A percentile compares a stretch with the other conserved stretches of the same genome.
These are phyloP conservation scores for Colletotrichum musicola DNA, from an alignment of 2,329 filamentous ascomycete species.

Conservation along the genomic window DNA sequence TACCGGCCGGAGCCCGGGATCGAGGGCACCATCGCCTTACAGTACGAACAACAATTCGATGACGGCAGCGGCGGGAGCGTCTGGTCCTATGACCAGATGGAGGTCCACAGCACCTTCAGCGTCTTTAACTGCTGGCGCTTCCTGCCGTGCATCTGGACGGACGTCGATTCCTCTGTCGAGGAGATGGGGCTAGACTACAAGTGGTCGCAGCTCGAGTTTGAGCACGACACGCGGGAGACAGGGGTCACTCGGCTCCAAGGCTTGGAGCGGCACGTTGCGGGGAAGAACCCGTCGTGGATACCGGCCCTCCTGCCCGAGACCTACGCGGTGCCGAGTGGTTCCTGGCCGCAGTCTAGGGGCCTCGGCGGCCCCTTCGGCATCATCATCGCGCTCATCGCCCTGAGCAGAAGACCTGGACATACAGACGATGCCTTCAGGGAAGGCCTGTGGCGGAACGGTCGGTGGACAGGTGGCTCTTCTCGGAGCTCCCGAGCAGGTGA, in stretches of 20 bases:
- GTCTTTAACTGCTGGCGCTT: slow-evolving; percentile 40
- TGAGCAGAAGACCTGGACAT: slow-evolving; percentile 8
- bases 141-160: slow-evolving; percentile 21
- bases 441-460: slow-evolving; percentile 29
- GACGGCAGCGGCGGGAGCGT: neutral
- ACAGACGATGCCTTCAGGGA: slow-evolving; percentile 26
- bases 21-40: neutral
- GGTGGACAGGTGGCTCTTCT: slow-evolving; percentile 4
- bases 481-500: slow-evolving; percentile 10
- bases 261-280: slow-evolving; percentile 46
- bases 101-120: slow-evolving; percentile 13
- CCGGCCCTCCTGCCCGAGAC: slow-evolving; percentile 50
- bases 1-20: slow-evolving; percentile 24
- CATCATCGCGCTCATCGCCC: slow-evolving; percentile 56
- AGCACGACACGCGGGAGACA: slow-evolving; percentile 26
- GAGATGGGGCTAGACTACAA: slow-evolving; percentile 6
- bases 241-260: slow-evolving; percentile 45
- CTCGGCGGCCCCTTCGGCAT: slow-evolving; percentile 54
- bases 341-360: slow-evolving; percentile 44
- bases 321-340: slow-evolving; percentile 42
- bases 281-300: slow-evolving; percentile 52
- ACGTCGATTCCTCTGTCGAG: slow-evolving; percentile 34
- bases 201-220: slow-evolving; percentile 50
- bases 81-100: neutral
- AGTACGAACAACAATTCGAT: neutral